Evolutionary conservation across 345 rosid genomes (phyloP).

Genomic region (Corymbia maculata): DNA sequence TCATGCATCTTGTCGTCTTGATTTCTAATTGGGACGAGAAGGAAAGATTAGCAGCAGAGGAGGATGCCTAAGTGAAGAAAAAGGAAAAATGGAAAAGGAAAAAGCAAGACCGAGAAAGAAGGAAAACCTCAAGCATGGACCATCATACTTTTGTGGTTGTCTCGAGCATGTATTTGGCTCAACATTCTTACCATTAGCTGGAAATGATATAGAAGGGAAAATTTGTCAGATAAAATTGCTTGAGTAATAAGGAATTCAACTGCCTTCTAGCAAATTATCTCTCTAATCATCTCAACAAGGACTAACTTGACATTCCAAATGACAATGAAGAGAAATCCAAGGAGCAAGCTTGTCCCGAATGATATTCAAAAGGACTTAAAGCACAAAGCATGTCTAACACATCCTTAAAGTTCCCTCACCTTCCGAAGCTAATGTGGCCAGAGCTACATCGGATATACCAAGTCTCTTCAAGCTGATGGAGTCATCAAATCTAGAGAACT

Average conservation of each 20-base stretch:
- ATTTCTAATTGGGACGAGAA: not conserved
- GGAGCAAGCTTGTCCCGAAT: not conserved
- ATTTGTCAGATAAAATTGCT: not conserved
- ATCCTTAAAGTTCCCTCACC: constrained; percentile 8
- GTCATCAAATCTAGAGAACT: constrained; percentile 44
- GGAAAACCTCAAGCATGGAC: not conserved
- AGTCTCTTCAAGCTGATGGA: constrained; percentile 56
- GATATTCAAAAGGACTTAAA: not conserved
- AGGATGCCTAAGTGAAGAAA: constrained; percentile 12
- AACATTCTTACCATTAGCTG: constrained; percentile 25
- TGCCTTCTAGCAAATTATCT: not conserved
- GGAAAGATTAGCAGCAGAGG: not conserved
- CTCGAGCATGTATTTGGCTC: constrained; percentile 8
- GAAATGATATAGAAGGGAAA: not conserved
- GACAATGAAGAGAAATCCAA: not conserved
- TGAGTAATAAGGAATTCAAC: not conserved
- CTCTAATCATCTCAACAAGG: not conserved
- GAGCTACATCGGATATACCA: constrained; percentile 80
- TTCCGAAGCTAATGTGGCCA: constrained; percentile 64
- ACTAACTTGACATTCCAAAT: not conserved
- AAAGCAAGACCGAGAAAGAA: not conserved
- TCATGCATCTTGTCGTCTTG: constrained; percentile 14
- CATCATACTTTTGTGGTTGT: constrained; percentile 34
- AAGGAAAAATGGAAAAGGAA: not conserved
- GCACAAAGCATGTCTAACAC: not conserved